Conservation (phyloP, 495 filamentous ascomycete genomes). For the Zalerion maritima region DNA sequence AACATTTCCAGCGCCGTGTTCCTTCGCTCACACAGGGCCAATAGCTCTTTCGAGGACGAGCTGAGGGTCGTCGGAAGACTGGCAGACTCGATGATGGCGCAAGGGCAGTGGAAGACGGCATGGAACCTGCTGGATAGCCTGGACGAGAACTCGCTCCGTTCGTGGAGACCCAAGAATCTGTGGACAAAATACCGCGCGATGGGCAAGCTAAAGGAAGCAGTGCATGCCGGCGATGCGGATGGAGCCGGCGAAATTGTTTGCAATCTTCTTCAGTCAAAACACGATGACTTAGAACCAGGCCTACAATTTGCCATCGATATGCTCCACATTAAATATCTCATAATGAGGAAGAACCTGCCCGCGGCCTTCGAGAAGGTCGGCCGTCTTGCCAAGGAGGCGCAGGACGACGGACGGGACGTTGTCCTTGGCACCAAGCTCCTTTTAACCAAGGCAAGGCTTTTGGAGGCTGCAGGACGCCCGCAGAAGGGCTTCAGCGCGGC, state of each 20-base stretch:
- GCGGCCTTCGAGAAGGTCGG: slow-evolving; percentile 56
- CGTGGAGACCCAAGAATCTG: slow-evolving; percentile 65
- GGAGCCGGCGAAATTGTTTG: slow-evolving; percentile 53
- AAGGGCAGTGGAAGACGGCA: slow-evolving; percentile 59
- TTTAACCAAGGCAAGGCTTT: slow-evolving; percentile 58
- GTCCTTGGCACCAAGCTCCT: slow-evolving; percentile 61
- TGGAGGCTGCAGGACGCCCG: slow-evolving; percentile 53
- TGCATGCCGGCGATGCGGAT: slow-evolving; percentile 56
- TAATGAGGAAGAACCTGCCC: slow-evolving; percentile 46
- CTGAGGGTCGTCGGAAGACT: slow-evolving; percentile 42
- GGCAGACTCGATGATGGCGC: slow-evolving; percentile 28
- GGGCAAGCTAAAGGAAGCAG: slow-evolving; percentile 52
- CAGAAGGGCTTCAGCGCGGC: slow-evolving; percentile 74
- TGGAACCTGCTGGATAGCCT: slow-evolving; percentile 48
- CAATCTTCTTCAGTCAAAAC: slow-evolving; percentile 35
- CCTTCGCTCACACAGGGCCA: slow-evolving; percentile 51
- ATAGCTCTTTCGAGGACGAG: slow-evolving; percentile 60
- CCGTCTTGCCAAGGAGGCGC: slow-evolving; percentile 43
- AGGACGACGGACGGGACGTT: slow-evolving; percentile 60
- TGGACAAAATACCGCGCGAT: slow-evolving; percentile 62
- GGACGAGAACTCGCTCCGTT: slow-evolving; percentile 49
- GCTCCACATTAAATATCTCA: slow-evolving; percentile 55
- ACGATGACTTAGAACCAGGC: slow-evolving; percentile 46
- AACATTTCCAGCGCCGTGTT: slow-evolving; percentile 60
- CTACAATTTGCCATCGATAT: slow-evolving; percentile 53